Evolutionary conservation across 352 stramenopile species (phyloP), one percentile per base, ranked within the genome.

Genomic region (Globisporangium solare): DNA sequence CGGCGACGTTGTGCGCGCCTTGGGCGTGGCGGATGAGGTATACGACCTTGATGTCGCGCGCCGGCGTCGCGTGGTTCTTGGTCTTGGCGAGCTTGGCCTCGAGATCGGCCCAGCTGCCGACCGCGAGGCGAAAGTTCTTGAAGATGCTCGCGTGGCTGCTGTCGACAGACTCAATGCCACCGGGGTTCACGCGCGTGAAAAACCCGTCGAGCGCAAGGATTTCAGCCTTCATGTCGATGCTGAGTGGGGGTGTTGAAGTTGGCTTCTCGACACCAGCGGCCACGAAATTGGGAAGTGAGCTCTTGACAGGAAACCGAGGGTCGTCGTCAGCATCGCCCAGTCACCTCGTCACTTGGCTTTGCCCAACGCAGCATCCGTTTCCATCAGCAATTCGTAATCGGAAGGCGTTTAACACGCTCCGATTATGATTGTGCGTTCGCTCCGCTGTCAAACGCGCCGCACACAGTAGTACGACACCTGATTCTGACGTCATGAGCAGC

Each of bases 21-120:
- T 91, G 69, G 21, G 74, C 77, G 40, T 88, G 80, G 22, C 80
- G 76, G 43, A 91, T 66, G 17, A 88, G 70, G 67, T 88, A 88
- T 17, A 88, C 58, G 54, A 84, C 76, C 68, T 88, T 91, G 53
- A 85, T 54, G 62, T 41, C 56, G 60, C 37, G 45, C 35, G 40
- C 51, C 56, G 31, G 6, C 45, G 13, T 43, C 13, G 10, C 7
- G 39, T 18, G 39, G 39, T 43, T 43, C 17, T 15, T 43, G 6
- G 42, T 37, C 41, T 14, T 35, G 27, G 64, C 54, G 20, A 20
- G 40, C 6, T 21, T 27, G 10, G 65, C 72, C 40, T 66, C 49
- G 18, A 63, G 52, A 18, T 68, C 54, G 5, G 15, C 48, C 68
- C 65, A 76, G n/a, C 61, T 65, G 15, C 55, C 35, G 22, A 54